A percentile compares a stretch with the other conserved stretches of the same genome.
These are phyloP conservation scores for Musa balbisiana DNA, from an alignment of 202 grass and related monocot genomes.

Conservation along the genomic window DNA sequence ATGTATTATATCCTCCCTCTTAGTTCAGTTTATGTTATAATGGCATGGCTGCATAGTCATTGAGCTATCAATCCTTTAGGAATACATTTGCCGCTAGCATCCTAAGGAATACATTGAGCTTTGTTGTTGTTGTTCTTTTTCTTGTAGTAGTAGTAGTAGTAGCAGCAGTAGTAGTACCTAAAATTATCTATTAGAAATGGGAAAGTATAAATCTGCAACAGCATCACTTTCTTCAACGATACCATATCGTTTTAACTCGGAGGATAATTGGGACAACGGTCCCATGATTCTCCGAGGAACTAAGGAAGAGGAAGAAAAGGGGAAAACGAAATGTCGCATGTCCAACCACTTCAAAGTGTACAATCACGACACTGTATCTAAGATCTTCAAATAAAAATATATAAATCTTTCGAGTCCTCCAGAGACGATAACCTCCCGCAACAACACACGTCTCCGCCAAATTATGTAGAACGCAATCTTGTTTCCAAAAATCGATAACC, in stretches of 20 bases:
- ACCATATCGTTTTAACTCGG: neutral
- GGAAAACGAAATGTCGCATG: neutral
- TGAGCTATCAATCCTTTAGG: no score
- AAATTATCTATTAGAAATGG: no score
- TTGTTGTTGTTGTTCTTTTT: no score
- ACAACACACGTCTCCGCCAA: neutral
- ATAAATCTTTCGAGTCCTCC: neutral
- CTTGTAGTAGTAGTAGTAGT: no score
- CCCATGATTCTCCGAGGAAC: neutral
- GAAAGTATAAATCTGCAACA: no score
- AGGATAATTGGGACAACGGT: neutral
- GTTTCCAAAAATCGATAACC: neutral
- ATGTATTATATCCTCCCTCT: no score
- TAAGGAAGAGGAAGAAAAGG: neutral
- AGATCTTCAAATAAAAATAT: neutral
- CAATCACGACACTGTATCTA: neutral
- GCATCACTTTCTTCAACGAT: no score
- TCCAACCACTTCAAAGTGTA: neutral
- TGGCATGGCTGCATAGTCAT: no score
- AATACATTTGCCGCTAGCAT: no score
- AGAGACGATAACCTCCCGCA: neutral
- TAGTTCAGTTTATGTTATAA: no score
- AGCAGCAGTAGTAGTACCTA: no score
- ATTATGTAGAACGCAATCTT: neutral
- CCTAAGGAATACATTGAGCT: no score